Base-by-base conservation (phyloP, 805 yeast species). In the Zygosaccharomyces rouxii region DNA sequence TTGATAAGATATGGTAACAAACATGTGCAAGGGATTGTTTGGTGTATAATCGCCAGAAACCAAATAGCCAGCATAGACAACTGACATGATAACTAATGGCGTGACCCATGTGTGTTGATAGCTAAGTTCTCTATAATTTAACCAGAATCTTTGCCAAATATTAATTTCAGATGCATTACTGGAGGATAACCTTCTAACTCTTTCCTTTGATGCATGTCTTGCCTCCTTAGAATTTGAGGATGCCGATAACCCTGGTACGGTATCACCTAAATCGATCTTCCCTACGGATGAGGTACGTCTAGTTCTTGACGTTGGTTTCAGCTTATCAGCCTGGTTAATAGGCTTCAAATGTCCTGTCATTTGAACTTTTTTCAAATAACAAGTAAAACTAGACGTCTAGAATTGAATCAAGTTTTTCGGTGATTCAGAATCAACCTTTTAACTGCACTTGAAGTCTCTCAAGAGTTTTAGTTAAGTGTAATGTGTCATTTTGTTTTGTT, bases 241-340 rank as follows among this genome's bases (percentile, higher is more conserved):
- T 1, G 95, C 84, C 10, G 87, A 73, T 38, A 88, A 71, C 1
- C 85, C 75, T 2, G 87, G 83, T 1, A 80, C 84, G 5, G 66
- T 63, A 61, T 88, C 95, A 21, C 96, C 96, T 3, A 89, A 69
- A 45, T 80, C 75, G 44, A 88, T 79, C 30, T 78, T 75, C 2
- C 96, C 95, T 13, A 89, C 84, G 0, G 90, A 83, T 1, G 94
- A 83, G 7, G 79, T 75, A 55, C 89, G 69, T 55, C 76, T 70
- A 14, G 58, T 50, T 50, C 71, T 64, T 10, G 52, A 46, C 40
- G 38, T 52, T 7, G 49, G 47, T 18, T 42, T 41, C 48, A 53
- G 29, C 26, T 49, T 50, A 35, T 48, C 49, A 10, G 52, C 52
- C 9, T 52, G 44, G 11, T 46, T 46, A 43, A 39, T 35, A 19